Evolutionary conservation across 1,284 basidiomycete species (phyloP).

Genomic region (Ceratobasidium sp.): DNA sequence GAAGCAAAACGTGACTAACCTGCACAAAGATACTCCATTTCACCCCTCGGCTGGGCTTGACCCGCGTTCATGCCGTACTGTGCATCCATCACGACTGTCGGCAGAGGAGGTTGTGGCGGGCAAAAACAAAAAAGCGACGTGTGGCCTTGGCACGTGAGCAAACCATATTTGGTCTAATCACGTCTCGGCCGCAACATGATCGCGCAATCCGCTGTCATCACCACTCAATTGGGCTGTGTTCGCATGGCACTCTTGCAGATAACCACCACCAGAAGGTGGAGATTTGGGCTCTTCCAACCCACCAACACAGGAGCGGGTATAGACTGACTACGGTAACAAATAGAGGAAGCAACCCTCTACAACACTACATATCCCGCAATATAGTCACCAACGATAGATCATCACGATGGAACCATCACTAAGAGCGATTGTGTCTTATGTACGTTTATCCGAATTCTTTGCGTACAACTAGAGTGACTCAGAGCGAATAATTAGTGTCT

Average conservation of each 20-base stretch:
- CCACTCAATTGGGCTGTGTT: constrained; percentile 2
- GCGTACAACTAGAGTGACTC: background rate
- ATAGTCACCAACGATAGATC: constrained; percentile 19
- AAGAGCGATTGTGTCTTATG: constrained; percentile 34
- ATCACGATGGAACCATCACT: constrained; percentile 1
- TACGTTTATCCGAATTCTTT: constrained; percentile 2
- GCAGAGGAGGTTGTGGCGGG: constrained; percentile 27
- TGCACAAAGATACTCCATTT: constrained; percentile 94
- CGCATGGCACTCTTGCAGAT: constrained; percentile 6
- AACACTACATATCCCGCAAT: constrained; percentile 3
- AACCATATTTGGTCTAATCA: constrained; percentile 23
- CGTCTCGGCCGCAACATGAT: background rate
- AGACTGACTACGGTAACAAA: constrained; percentile 17
- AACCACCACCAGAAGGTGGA: constrained; percentile 19
- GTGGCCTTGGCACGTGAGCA: constrained; percentile 16
- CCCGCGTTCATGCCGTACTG: constrained; percentile 37
- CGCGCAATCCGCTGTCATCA: constrained; percentile 15
- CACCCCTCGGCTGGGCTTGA: constrained; percentile 52
- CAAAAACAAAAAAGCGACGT: constrained; percentile 28
- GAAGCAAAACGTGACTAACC: constrained; percentile 65
- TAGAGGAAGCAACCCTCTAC: constrained; percentile 11
- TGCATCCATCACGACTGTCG: constrained; percentile 43
- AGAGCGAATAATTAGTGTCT: constrained; percentile 44
- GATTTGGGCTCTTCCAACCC: background rate
- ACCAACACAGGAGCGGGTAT: constrained; percentile 1